Evolutionary conservation across 2,329 filamentous ascomycete species (phyloP), one percentile per base, ranked within the genome.

Genomic region (Leptographium radiaticola): DNA sequence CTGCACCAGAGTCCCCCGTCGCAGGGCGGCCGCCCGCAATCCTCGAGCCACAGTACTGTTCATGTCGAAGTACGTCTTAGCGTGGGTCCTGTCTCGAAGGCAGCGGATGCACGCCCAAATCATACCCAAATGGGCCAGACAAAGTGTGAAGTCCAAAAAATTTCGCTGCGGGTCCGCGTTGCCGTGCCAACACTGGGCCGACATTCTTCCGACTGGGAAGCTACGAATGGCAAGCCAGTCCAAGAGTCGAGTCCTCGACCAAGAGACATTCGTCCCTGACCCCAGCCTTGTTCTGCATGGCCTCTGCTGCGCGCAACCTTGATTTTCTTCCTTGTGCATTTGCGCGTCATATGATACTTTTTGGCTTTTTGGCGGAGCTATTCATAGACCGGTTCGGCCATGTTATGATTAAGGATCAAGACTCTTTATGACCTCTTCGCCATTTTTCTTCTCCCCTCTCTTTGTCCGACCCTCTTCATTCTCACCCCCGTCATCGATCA

Each of bases 331-430:
- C 42, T 43, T 45, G 52, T 49, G 45, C 40, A 30, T 49, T 12
- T 44, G 13, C 34, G 5, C 25, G 31, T 31, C 11, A 31, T 49
- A 36, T n/a, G 8, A 39, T 39, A 31, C 25, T 15, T 38, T 51
- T 40, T 25, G 30, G 4, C 46, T 39, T 56, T 59, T 55, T 59
- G 61, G 64, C 60, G 58, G 59, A 63, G 55, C 52, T 54, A 58
- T 55, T 52, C 57, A 56, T 61, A 57, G 56, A 50, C 56, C 18
- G 46, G 30, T 55, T 56, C 54, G 62, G 62, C 59, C 54, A 65
- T 66, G 66, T 62, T 63, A 67, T 68, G 64, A 67, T 63, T 62
- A 65, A 54, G 58, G 60, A 64, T 62, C 61, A 60, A 53, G 62
- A 57, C 61, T 52, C 55, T 61, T 50, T 60, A 61, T 59, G 33